phyloP scores from a whole-genome alignment of 345 rosid genomes.

The sweet orange (Citrus sinensis) region DNA sequence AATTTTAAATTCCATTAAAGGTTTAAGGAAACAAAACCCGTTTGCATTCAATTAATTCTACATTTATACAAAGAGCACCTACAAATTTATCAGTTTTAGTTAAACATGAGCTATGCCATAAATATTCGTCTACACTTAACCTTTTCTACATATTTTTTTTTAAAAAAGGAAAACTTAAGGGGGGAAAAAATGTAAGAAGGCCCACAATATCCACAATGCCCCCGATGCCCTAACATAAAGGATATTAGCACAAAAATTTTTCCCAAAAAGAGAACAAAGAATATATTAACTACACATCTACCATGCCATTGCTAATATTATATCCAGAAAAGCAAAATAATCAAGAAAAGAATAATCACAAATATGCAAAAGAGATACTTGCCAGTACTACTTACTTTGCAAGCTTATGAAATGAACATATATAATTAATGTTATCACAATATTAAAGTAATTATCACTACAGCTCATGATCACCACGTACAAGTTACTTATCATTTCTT shows the following conservation, averaged over 20 bases:
- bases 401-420: neutral
- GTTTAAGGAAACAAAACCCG: neutral
- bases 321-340: too few relatives aligned
- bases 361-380: neutral
- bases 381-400: too few relatives aligned
- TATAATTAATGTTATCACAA: neutral
- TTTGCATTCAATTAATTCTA: neutral
- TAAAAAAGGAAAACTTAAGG: too few relatives aligned
- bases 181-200: neutral
- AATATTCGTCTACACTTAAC: neutral
- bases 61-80: neutral
- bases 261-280: too few relatives aligned
- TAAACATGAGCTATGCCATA: neutral
- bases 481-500: neutral
- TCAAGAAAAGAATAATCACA: neutral
- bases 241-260: neutral
- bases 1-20: neutral
- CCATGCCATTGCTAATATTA: neutral
- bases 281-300: neutral
- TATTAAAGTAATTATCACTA: too few relatives aligned
- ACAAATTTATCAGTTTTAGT: neutral
- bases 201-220: neutral
- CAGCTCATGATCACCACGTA: neutral
- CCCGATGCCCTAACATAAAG: neutral
- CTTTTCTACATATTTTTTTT: neutral